These are phyloP conservation scores for Backusella mclennaniae DNA, from an alignment of 192 early-diverging fungal genomes.

Conservation along the genomic window DNA sequence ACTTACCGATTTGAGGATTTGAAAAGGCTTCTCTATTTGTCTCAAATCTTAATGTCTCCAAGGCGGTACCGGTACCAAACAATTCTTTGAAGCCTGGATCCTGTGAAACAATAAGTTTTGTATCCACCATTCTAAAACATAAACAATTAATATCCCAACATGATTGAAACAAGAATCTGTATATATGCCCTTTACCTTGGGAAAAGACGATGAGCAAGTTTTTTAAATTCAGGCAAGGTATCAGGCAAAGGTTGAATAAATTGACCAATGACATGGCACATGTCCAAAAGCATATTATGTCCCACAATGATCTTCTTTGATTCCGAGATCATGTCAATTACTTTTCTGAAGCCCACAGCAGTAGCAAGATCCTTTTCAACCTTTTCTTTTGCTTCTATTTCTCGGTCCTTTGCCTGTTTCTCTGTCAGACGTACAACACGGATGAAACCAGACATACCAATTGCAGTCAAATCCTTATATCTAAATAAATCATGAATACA, in stretches of 20 bases:
- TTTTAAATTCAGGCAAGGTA: conserved; percentile 68
- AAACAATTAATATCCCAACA: background rate
- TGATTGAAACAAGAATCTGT: background rate
- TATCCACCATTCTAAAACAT: conserved; percentile 68
- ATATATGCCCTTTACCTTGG: conserved; percentile 47
- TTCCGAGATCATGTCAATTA: conserved; percentile 76
- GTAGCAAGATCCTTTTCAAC: conserved; percentile 22
- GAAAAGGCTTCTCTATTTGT: conserved; percentile 21
- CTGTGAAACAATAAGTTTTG: conserved; percentile 62
- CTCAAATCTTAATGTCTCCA: conserved; percentile 33
- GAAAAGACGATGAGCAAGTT: conserved; percentile 54
- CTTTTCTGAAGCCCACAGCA: conserved; percentile 61
- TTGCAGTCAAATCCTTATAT: conserved; percentile 18
- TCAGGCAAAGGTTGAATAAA: conserved; percentile 71
- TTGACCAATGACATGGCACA: conserved; percentile 74
- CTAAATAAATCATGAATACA: conserved; percentile 13
- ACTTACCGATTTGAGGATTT: conserved; percentile 45
- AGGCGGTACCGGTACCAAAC: conserved; percentile 6
- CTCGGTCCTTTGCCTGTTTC: conserved; percentile 17
- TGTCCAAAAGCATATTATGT: conserved; percentile 90
- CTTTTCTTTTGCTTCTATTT: conserved; percentile 13
- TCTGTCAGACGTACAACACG: conserved; percentile 10
- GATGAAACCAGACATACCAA: conserved; percentile 32
- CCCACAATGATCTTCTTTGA: conserved; percentile 81
- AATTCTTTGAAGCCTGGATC: conserved; percentile 18